Evolutionary conservation across 805 yeast genomes (phyloP).

Genomic region (Candida orba): DNA sequence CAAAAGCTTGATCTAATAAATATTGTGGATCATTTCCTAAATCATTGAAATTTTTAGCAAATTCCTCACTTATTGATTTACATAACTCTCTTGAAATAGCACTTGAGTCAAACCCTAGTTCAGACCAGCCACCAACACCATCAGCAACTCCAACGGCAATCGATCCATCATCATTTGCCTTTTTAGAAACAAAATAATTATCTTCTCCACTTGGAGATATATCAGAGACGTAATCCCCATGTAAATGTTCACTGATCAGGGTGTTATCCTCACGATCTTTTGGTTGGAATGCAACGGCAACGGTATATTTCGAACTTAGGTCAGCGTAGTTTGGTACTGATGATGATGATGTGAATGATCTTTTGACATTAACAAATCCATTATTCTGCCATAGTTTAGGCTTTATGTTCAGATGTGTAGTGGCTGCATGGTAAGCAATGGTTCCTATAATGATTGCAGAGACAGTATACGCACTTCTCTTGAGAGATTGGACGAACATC

Average conservation of each 20-base stretch:
- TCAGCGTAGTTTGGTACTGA: constrained; percentile 12
- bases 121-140: constrained; percentile 98
- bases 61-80: constrained; percentile 36
- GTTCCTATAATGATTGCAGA: constrained; percentile 10
- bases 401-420: constrained; percentile 1
- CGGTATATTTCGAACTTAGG: constrained; percentile 35
- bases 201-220: constrained; percentile 73
- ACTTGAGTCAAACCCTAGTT: constrained; percentile 82
- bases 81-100: constrained; percentile 82
- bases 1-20: constrained; percentile 52
- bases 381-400: not conserved
- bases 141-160: constrained; percentile 80
- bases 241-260: constrained; percentile 26
- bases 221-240: constrained; percentile 23
- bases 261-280: constrained; percentile 55
- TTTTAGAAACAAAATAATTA: constrained; percentile 48
- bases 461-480: constrained; percentile 20
- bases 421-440: constrained; percentile 19
- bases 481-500: constrained; percentile 15
- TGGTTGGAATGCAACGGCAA: constrained; percentile 69
- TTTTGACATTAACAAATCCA: not conserved
- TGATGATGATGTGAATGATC: constrained; percentile 10
- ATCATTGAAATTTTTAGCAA: constrained; percentile 4
- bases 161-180: constrained; percentile 17
- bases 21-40: constrained; percentile 22